Evolutionary conservation across 2,329 filamentous ascomycete species (phyloP), one percentile per base, ranked within the genome.

Genomic region (Fusarium musae): DNA sequence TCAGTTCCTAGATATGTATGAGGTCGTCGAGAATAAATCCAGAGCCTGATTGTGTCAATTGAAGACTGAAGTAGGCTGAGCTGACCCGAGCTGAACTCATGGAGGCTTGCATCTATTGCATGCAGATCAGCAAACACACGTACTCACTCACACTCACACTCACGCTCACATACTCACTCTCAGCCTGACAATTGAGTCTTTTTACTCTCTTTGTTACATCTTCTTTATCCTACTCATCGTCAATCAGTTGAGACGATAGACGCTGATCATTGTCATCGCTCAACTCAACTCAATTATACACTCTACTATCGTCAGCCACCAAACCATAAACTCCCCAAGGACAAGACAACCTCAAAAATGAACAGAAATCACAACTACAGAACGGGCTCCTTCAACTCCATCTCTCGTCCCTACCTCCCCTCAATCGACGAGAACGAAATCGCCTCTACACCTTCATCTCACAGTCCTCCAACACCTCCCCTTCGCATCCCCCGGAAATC

Each of bases 341-440:
- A 32, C 52, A 53, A 36, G 46, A 36, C 52, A 53, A 36, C 52
- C 34, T 26, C 40, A 34, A 67, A 39, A 47, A 77, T 78, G 75
- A 71, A 53, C 30, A 70, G 67, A 70, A 73, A 69, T 39, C 71
- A 77, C 21, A 63, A 42, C 54, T 73, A 69, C 46, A 53, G 67
- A 50, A 39, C 46, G 12, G 57, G 63, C 26, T 71, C 72, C 26
- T 47, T 67, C 32, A 70, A 66, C 67, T 77, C 77, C 9, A 71
- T 79, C 56, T 72, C 76, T 52, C 47, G 70, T 79, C 53, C 78
- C 39, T 77, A 78, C 42, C 79, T 85, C 78, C 82, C 83, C 26
- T 77, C 82, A 60, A 82, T 84, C 61, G 77, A 77, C 36, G 83
- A 85, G 75, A 78, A 83, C 69, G 80, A 81, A 53, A 75, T 77